Evolutionary conservation across 495 filamentous ascomycete species (phyloP), one percentile per base, ranked within the genome.

Genomic region (Podospora comata): DNA sequence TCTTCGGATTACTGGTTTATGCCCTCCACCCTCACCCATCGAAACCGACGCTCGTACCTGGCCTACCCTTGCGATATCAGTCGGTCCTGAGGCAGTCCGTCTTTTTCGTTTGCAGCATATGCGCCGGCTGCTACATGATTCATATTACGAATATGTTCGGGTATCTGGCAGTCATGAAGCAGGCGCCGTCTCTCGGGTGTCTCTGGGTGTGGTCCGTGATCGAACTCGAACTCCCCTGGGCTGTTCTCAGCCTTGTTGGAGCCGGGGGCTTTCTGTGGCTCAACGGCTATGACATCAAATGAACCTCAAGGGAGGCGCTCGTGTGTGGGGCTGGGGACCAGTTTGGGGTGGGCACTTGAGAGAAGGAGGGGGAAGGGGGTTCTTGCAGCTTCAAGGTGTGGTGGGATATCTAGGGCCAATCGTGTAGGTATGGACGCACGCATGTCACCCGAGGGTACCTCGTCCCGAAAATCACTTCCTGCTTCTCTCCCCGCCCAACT

Each of bases 191-290:
- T 23, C 76, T 96, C n/a, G 96, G 93, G 1, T 93, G 91, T 18
- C 76, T 97, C 20, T 97, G 94, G 94, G 87, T 99, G 16, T 99
- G 94, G 95, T 89, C 89, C 19, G 88, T 97, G 44, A 81, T 97
- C 60, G 95, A 99, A 79, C 86, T 97, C 80, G 80, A 90, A n/a
- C 81, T 96, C 65, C 77, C 83, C 2, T 88, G 84, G 62, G 90
- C 92, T 1, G 74, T 88, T 7, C 75, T 84, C 34, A 91, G 88
- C 72, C 75, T 90, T 57, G 78, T 85, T 9, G 79, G 83, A 11
- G 81, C 92, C 55, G 85, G 82, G 3, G 79, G 77, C 1, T 98
- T 89, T 82, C 83, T 90, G 4, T 91, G 87, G 85, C 88, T 82
- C 78, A 87, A 86, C 69, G 92, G 90, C 2, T 97, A 94, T 80